Evolutionary conservation across 2,329 filamentous ascomycete genomes (phyloP), one percentile per base, ranked within the genome.

Genomic region (Fusarium heterosporum): DNA sequence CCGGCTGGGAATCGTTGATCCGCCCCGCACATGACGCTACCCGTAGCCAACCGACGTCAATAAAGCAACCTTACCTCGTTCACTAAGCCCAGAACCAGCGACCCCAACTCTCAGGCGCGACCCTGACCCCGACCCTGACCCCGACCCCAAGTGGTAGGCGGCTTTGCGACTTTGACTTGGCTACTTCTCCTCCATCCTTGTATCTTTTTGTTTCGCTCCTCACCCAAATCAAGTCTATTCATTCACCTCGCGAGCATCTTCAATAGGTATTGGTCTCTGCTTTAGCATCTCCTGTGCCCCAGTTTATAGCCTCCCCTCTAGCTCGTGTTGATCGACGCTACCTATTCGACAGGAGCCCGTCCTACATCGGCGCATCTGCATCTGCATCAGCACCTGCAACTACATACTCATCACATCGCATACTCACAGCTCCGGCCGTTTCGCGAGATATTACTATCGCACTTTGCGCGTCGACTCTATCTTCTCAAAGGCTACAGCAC

Each of bases 1-100:
- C 57, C 55, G 45, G 59, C 60, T 70, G 70, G 57, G 64, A 71
- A 72, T 73, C 70, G 59, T 73, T 74, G 69, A 73, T 69, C 66
- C 66, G 66, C 66, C 66, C 66, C 66, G 57, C 66, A 57, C n/a
- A 25, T 41, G 28, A 42, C 38, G 55, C 41, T 32, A 45, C 52
- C 45, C 17, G 32, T 26, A 55, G 22, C 55, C 43, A 57, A 53
- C 61, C 55, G 50, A 53, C 56, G 45, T 53, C 60, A 64, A 58
- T 62, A 69, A 63, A 53, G 55, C 34, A 52, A 47, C 40, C 26
- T 47, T 43, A 25, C 41, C 26, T 41, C 19, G 17, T 16, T 36
- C 40, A 60, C 26, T 28, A 50, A 50, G 25, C 50, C 57, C 48
- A 34, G 68, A 64, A 55, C 65, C 62, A 55, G 38, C 51, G 32